A percentile compares a stretch with the other conserved stretches of the same genome.
Conservation (phyloP, 768 basidiomycete species). For the Pisolithus sp. region DNA sequence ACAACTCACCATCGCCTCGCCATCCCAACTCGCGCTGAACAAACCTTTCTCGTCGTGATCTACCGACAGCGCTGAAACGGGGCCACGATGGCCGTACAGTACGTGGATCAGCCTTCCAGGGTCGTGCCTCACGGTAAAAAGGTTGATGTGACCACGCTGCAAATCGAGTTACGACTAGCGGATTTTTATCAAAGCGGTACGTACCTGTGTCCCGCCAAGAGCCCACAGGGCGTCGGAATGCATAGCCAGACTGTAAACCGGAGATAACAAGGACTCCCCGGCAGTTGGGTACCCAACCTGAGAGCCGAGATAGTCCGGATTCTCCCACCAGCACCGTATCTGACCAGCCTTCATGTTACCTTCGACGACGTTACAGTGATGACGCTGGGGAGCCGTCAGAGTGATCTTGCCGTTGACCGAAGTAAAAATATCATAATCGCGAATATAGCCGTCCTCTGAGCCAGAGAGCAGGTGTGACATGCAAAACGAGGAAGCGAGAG, state of each 20-base stretch:
- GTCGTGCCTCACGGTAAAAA: constrained; percentile 90
- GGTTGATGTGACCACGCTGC: constrained; percentile 85
- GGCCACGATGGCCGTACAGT: constrained; percentile 61
- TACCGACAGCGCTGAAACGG: constrained; percentile 81
- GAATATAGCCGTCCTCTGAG: constrained; percentile 88
- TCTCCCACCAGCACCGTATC: constrained; percentile 88
- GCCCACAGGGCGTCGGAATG: constrained; percentile 94
- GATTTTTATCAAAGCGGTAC: constrained; percentile 23
- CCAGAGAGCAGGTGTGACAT: constrained; percentile 87
- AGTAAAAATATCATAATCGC: constrained; percentile 86
- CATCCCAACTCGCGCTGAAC: constrained; percentile 94
- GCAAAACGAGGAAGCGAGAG: constrained; percentile 80
- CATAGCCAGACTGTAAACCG: constrained; percentile 87
- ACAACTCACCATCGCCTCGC: constrained; percentile 68
- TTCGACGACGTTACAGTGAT: constrained; percentile 87
- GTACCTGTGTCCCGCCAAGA: constrained; percentile 79
- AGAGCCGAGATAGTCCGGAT: constrained; percentile 29
- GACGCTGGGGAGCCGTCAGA: constrained; percentile 81
- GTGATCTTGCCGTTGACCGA: constrained; percentile 84
- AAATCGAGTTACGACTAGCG: constrained; percentile 9
- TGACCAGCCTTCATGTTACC: constrained; percentile 88
- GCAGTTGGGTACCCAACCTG: constrained; percentile 29
- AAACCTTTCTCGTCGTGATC: constrained; percentile 78
- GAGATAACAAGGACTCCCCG: constrained; percentile 50
- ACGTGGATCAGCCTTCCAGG: constrained; percentile 74